Base-by-base conservation (phyloP, 2,329 filamentous ascomycete species). In the Fusarium udum region DNA sequence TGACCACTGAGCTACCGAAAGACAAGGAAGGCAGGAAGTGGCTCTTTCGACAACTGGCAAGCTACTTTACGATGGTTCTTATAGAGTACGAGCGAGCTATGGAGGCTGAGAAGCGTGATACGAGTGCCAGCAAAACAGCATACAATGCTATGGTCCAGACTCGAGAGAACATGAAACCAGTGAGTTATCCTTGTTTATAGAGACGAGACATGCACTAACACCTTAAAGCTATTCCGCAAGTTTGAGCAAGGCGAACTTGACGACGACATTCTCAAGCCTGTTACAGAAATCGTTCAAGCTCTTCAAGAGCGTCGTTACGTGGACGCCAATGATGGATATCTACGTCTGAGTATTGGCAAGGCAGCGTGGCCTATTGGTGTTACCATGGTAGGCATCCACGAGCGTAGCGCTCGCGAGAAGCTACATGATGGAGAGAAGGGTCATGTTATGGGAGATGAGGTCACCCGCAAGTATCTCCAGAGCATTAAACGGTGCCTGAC, bases 361-460 rank as follows among this genome's bases (percentile, higher is more conserved):
- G 95, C 95, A 75, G 96, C 96, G 22, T 99, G 96, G 96, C 96
- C 96, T 31, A 99, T 99, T 79, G 96, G 96, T 83, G 96, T 99
- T 43, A 99, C 96, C 82, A 99, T 98, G 96, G 96, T 99, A 79
- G 96, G 96, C 87, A 99, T 99, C 78, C 96, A 99, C 89, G 96
- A 98, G 86, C 91, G 96, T 79, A 96, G 93, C 75, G 95, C 96
- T 26, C 90, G 96, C 72, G 96, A 99, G 84, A 99, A 99, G 84
- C 85, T 99, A 67, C 95, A 98, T 80, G 91, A 96, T 81, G 92
- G 92, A 66, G 91, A 92, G 79, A 92, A 95, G 78, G 96, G 95
- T 8, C 95, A 99, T 82, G 97, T 98, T 77, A 95, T 99, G 92
- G 95, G 95, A 65, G 96, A 98, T 80, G 96, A 99, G 84, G 91